These are phyloP conservation scores for Ligustrum vulgare DNA, from an alignment of 257 asterid genomes.

Conservation along the genomic window DNA sequence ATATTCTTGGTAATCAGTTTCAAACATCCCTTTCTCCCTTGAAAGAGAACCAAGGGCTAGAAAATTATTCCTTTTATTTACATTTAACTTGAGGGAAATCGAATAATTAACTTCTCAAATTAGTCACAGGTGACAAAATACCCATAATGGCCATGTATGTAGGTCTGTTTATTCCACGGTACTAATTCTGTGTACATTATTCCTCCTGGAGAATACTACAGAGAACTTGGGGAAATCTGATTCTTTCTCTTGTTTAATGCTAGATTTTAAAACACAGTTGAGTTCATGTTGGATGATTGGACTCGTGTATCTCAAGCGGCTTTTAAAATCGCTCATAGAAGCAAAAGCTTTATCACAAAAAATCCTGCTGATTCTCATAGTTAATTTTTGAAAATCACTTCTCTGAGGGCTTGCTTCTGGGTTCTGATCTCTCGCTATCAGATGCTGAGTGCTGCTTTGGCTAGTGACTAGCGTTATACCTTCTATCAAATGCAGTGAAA, in stretches of 20 bases:
- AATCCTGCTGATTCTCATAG: background rate
- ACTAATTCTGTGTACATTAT: background rate
- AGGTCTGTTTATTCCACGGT: background rate
- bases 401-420: background rate
- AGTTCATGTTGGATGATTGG: background rate
- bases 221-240: background rate
- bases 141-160: background rate
- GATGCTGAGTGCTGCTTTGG: background rate
- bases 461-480: background rate
- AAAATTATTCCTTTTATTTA: background rate
- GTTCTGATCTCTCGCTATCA: background rate
- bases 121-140: background rate
- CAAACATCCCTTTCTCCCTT: background rate
- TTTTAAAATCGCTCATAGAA: background rate
- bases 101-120: background rate
- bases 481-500: too few relatives aligned
- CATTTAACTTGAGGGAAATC: background rate
- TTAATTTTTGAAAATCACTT: too few relatives aligned
- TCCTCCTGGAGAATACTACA: background rate
- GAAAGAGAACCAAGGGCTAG: background rate
- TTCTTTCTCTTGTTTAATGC: too few relatives aligned
- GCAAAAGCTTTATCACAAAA: background rate
- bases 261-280: background rate
- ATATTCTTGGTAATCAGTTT: conserved; percentile 72
- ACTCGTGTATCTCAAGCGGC: background rate